Evolutionary conservation across 495 filamentous ascomycete species (phyloP), one percentile per base, ranked within the genome.

Genomic region (Polyplosphaeria fusca): DNA sequence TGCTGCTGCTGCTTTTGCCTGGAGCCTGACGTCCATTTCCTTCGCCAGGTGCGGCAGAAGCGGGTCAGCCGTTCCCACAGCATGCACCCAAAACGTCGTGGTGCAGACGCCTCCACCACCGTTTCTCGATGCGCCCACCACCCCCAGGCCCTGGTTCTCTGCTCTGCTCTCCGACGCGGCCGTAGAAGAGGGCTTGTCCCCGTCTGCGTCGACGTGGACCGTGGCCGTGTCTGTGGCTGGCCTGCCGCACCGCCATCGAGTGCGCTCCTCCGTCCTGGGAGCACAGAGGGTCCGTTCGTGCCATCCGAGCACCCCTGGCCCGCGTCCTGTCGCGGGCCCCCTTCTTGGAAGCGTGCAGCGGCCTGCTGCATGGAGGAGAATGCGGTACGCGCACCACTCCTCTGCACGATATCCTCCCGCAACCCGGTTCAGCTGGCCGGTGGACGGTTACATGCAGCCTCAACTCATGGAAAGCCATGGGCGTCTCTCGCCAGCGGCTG

Each of bases 361-460:
- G 18, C 11, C 45, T 41, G 32, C 54, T 58, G 44, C 46, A 51
- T n/a, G 30, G 14, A 23, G 26, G 25, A 4, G 4, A 7, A 30
- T 25, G 22, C 20, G 23, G 46, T 4, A 44, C 18, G 35, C 25
- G 14, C 19, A 42, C n/a, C 42, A 37, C 43, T 19, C 22, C n/a
- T 9, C 32, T 40, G 43, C 43, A 26, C 52, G 16, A 46, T 41
- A 16, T 23, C 23, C 2, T 39, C 52, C 44, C 42, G 7, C 52
- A 22, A 26, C 54, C 60, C 55, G 60, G 60, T 63, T 63, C 61
- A 55, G 55, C 56, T 55, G 24, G 28, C 20, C 32, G 22, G 39
- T 27, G 46, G 28, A 52, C 46, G 35, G 61, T 56, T 60, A 51
- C 52, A 60, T 56, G 61, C 55, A 60, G 56, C 57, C 56, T 57